These are phyloP conservation scores for Chamaenerion angustifolium DNA, from an alignment of 345 rosid genomes.

Conservation along the genomic window DNA sequence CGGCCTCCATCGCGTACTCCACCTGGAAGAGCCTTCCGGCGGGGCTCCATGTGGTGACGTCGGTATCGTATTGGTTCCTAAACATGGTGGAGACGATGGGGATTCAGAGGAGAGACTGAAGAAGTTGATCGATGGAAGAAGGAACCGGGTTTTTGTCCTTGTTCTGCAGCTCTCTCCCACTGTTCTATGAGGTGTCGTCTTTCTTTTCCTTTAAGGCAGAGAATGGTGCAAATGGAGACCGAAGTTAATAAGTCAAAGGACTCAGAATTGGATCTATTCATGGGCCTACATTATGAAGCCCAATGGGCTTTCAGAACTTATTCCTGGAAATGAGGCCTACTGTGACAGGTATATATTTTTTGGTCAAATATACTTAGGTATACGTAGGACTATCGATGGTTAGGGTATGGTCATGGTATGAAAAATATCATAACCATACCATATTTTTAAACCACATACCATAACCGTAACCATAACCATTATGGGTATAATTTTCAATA, in stretches of 20 bases:
- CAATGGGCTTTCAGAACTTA: neutral
- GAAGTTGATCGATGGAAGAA: conserved; percentile 4
- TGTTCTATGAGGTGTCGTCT: neutral
- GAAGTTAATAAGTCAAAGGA: neutral
- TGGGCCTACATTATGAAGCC: neutral
- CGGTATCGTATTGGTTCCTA: conserved; percentile 97
- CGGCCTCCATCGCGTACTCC: conserved; percentile 99
- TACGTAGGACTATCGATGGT: too few relatives aligned
- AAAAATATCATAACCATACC: too few relatives aligned
- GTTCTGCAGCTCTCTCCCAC: too few relatives aligned
- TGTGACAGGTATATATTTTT: too few relatives aligned
- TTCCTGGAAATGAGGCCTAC: too few relatives aligned
- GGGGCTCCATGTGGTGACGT: conserved; percentile 99
- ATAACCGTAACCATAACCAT: too few relatives aligned
- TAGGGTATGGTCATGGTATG: too few relatives aligned
- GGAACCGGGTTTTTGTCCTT: conserved; percentile 3
- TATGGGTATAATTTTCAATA: too few relatives aligned
- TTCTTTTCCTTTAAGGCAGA: conserved; percentile 14
- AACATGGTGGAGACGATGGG: conserved; percentile 32
- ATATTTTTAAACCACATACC: too few relatives aligned
- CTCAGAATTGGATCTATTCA: neutral
- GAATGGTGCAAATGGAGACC: neutral
- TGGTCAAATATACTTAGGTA: too few relatives aligned
- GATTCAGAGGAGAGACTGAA: neutral
- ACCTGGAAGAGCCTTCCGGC: conserved; percentile 93